Conservation (phyloP, 306 rosid species). For the Mimosa pudica region DNA sequence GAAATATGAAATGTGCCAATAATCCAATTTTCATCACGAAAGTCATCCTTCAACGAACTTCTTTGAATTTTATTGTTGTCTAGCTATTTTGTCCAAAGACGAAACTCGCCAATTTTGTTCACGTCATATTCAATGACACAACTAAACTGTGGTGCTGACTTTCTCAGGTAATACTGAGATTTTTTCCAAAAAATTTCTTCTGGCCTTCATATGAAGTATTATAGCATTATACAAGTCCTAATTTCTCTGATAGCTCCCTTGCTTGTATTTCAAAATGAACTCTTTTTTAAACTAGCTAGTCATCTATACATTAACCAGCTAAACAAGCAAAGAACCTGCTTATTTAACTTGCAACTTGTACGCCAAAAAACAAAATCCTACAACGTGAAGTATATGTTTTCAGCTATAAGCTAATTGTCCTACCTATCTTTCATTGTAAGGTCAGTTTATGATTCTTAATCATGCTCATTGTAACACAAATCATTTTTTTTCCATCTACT, state of each 20-base stretch:
- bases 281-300: not conserved
- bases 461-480: not conserved
- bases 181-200: not conserved
- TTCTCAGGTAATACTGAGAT: not conserved
- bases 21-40: not conserved
- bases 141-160: not conserved
- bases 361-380: no score
- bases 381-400: not conserved
- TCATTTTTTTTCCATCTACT: not conserved
- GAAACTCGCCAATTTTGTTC: not conserved
- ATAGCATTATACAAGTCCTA: not conserved
- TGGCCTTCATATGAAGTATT: not conserved
- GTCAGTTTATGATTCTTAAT: not conserved
- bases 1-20: not conserved
- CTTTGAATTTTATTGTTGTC: not conserved
- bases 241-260: not conserved
- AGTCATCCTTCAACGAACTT: not conserved
- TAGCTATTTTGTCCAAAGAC: not conserved
- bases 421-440: not conserved
- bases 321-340: not conserved
- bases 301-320: no score
- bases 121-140: not conserved
- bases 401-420: not conserved
- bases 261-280: not conserved
- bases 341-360: not conserved